A percentile compares a stretch with the other conserved stretches of the same genome.
phyloP scores from a whole-genome alignment of 2,329 filamentous ascomycete genomes.

The Ilyonectria mors-panacis region DNA sequence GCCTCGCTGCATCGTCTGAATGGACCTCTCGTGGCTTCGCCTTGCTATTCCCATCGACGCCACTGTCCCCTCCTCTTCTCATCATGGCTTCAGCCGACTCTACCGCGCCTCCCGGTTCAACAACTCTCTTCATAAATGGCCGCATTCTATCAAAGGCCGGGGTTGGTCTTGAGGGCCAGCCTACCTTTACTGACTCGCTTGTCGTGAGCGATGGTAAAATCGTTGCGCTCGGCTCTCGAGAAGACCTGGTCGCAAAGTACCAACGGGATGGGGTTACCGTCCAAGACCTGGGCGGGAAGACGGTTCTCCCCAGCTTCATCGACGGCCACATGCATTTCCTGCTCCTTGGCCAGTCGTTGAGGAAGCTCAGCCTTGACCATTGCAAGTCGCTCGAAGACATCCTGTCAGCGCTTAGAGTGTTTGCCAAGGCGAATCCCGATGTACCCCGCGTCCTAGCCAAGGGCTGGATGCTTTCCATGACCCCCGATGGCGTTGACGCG shows the following conservation, averaged over 20 bases:
- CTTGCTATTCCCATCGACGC: background rate
- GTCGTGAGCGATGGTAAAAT: conserved; percentile 51
- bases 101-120: background rate
- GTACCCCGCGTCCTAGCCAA: conserved; percentile 64
- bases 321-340: conserved; percentile 28
- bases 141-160: conserved; percentile 38
- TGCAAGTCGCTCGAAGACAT: conserved; percentile 21
- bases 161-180: conserved; percentile 31
- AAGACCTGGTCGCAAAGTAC: conserved; percentile 27
- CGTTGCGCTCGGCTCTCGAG: conserved; percentile 48
- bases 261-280: accelerated
- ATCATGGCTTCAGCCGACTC: background rate
- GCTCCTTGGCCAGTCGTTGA: conserved; percentile 17
- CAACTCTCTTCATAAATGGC: conserved; percentile 41
- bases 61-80: background rate
- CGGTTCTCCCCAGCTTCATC: conserved; percentile 37
- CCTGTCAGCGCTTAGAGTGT: background rate
- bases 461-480: conserved; percentile 67
- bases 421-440: conserved; percentile 52
- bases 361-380: conserved; percentile 9
- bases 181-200: conserved; percentile 47
- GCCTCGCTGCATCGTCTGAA: background rate
- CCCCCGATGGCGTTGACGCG: conserved; percentile 59
- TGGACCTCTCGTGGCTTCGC: background rate
- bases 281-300: conserved; percentile 50